phyloP scores from a whole-genome alignment of 257 asterid genomes.

The Prunella vulgaris region DNA sequence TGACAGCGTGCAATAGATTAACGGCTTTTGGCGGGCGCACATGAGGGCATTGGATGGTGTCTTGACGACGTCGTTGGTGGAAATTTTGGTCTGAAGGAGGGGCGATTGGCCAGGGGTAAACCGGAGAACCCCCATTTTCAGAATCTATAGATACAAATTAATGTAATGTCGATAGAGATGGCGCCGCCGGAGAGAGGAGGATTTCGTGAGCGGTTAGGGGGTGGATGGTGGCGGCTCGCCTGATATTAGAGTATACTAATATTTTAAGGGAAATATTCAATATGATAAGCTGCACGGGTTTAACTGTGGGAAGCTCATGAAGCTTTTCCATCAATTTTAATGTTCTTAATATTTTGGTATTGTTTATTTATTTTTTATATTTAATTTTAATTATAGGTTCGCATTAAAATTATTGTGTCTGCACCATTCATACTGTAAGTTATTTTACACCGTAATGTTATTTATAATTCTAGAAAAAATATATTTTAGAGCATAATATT shows the following conservation, averaged over 20 bases:
- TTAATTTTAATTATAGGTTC: too few relatives aligned
- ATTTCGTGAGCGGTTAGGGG: conserved; percentile 3
- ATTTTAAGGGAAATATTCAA: background rate
- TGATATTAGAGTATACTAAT: background rate
- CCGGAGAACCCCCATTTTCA: conserved; percentile 44
- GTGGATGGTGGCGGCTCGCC: conserved; percentile 6
- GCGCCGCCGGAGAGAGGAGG: conserved; percentile 24
- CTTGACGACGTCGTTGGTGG: conserved; percentile 12
- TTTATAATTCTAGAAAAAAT: too few relatives aligned
- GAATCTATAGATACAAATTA: background rate
- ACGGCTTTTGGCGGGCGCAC: conserved; percentile 26
- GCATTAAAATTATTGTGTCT: too few relatives aligned
- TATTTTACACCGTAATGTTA: too few relatives aligned
- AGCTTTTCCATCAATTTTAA: too few relatives aligned
- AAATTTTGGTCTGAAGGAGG: conserved; percentile 28
- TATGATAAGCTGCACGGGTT: background rate
- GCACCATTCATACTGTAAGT: too few relatives aligned
- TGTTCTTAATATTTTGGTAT: too few relatives aligned
- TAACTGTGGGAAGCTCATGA: background rate
- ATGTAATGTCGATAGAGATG: background rate
- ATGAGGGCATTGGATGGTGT: conserved; percentile 24
- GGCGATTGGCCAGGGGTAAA: conserved; percentile 32
- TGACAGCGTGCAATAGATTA: conserved; percentile 36
- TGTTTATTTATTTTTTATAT: too few relatives aligned
- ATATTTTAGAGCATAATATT: too few relatives aligned